phyloP scores from a whole-genome alignment of 129 eudicot genomes.

The Smallanthus sonchifolius region DNA sequence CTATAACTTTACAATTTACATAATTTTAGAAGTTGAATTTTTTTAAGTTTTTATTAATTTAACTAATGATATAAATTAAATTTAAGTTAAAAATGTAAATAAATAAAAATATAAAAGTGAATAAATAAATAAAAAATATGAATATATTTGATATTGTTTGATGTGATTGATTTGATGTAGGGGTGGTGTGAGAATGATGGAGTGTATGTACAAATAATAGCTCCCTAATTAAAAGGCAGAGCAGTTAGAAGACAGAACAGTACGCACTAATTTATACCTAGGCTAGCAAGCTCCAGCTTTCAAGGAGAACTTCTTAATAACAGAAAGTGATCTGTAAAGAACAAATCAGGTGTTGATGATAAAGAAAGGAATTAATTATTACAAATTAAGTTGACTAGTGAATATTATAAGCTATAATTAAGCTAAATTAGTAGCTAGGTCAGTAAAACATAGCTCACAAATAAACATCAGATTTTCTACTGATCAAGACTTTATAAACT shows the following conservation, averaged over 20 bases:
- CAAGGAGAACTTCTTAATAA: conserved; percentile 13
- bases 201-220: no score
- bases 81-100: no score
- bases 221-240: conserved; percentile 14
- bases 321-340: conserved; percentile 17
- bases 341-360: conserved; percentile 11
- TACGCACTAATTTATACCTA: conserved; percentile 1
- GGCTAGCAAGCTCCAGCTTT: conserved; percentile 26
- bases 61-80: no score
- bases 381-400: neutral
- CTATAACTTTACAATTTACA: no score
- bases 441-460: conserved; percentile 19
- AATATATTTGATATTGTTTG: no score
- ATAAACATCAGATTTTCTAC: conserved; percentile 19
- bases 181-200: no score
- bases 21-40: no score
- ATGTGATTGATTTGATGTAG: no score
- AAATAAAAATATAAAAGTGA: no score
- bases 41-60: no score
- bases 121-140: no score
- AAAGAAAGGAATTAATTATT: neutral
- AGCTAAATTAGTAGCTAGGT: conserved; percentile 18
- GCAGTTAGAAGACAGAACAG: conserved; percentile 19
- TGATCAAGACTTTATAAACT: conserved; percentile 21
- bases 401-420: conserved; percentile 16